Evolutionary conservation across 768 basidiomycete species (phyloP).

Genomic region (Tylopilus rubrobrunneus): DNA sequence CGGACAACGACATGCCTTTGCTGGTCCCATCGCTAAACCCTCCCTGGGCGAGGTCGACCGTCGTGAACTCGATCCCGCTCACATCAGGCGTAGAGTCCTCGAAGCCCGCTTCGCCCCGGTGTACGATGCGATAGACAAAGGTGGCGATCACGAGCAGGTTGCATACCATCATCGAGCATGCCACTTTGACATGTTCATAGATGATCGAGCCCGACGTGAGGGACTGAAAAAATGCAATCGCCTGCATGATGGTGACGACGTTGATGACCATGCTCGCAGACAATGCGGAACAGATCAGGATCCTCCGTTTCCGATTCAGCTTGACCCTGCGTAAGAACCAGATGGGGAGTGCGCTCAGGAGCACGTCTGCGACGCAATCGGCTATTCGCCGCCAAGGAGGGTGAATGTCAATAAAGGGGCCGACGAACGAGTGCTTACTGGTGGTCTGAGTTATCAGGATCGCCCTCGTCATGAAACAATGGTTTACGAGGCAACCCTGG

Average conservation of each 20-base stretch:
- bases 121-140: constrained; percentile 16
- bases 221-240: constrained; percentile 2
- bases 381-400: constrained; percentile 3
- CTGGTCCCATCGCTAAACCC: constrained; percentile 1
- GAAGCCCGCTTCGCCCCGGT: background rate
- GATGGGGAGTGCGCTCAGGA: constrained; percentile 14
- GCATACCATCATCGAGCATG: constrained; percentile 19
- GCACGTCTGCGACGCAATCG: constrained; percentile 5
- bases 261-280: constrained; percentile 22
- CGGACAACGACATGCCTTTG: background rate
- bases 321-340: constrained; percentile 13
- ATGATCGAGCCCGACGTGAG: constrained; percentile 10
- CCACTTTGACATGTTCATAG: constrained; percentile 22
- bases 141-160: constrained; percentile 21
- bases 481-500: no score
- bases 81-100: background rate
- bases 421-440: constrained; percentile 13
- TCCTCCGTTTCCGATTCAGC: constrained; percentile 13
- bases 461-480: background rate
- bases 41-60: constrained; percentile 1
- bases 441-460: constrained; percentile 14
- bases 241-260: constrained; percentile 16
- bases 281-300: constrained; percentile 19
- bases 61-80: constrained; percentile 9
- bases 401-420: no score